Evolutionary conservation across 192 early-diverging fungal species (phyloP), one percentile per base, ranked within the genome.

Genomic region (Spinellus fusiger): DNA sequence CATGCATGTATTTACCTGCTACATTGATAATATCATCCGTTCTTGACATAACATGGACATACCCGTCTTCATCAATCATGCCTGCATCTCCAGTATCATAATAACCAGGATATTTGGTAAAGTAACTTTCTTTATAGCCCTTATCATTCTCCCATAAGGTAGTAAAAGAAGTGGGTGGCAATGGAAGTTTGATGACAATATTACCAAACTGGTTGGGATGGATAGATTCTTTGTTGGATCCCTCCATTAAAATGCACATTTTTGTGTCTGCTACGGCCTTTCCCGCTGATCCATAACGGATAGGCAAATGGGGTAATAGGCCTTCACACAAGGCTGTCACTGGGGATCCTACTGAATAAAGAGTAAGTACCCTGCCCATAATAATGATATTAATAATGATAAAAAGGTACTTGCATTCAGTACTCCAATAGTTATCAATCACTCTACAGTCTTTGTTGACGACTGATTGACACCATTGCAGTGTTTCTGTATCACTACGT

Each of bases 401-500:
- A 33, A 47, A 28, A 16, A 29, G 22, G 29, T 18, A 53, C 56
- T 60, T 59, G 62, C 66, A 89, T 56, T 95, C 93, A 0, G 93
- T 93, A 49, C 89, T 87, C 93, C 93, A 95, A 71, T 84, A 95
- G 63, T 92, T 88, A 73, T 95, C 93, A 57, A 86, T 83, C 5
- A 93, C 79, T 25, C 34, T 35, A 38, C 83, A 79, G 5, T 77
- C 67, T 25, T 69, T 56, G 1, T 64, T 64, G 44, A 86, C 80
- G 25, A 78, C 56, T 15, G 69, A 29, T 32, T 69, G 69, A 62
- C 70, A 76, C 51, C 82, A 85, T 32, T 64, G 66, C 27, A 90
- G 81, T 25, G 91, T 93, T 52, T 87, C 93, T 2, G 86, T 80
- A 56, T 91, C 89, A 49, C 85, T 87, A 23, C 91, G 81, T 66